Evolutionary conservation across 306 rosid species (phyloP), one percentile per base, ranked within the genome.

Genomic region (Pachyrhizus erosus): DNA sequence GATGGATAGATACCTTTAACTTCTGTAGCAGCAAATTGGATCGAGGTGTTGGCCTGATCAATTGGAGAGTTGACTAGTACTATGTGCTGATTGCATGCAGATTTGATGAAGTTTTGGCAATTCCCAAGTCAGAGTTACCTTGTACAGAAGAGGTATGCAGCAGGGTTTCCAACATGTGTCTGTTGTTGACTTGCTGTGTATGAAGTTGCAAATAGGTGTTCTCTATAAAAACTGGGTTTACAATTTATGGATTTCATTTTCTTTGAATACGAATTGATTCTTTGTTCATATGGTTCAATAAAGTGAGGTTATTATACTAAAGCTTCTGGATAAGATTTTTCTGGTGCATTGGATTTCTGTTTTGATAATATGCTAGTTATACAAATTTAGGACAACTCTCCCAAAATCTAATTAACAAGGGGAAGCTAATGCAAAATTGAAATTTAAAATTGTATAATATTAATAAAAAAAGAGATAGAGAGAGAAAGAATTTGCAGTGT

Each of bases 131-230:
- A 33, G 51, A 48, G 66, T 70, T 68, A 24, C 81, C 45, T 66
- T 74, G 55, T 75, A 51, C 77, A 75, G 52, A 80, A 51, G 73
- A 27, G 78, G 40, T 69, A 83, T 60, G 73, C 75, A 39, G 71
- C 78, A 57, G 70, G 75, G 74, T 40, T 77, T 46, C 77, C 72
- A 65, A 65, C 85, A 37, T 43, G 31, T 54, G 27, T 78, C 52
- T 58, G 49, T 77, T 77, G 29, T 43, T 72, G 69, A 45, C 77
- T 58, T 49, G n/a, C 70, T 49, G 68, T 57, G 7, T 75, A 51
- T 69, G 43, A 70, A 58, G 58, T 18, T 70, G 33, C 58, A 21
- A 29, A 79, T 75, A 81, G 68, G 66, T 61, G 13, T 68, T 58
- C 20, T 57, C 55, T 54, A 68, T 49, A 46, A 57, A 54, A 64